Percentiles rank a stretch among this genome's conserved stretches.
These are phyloP conservation scores for Eugenia klotzschiana DNA, from an alignment of 441 rosid species.

Conservation along the genomic window DNA sequence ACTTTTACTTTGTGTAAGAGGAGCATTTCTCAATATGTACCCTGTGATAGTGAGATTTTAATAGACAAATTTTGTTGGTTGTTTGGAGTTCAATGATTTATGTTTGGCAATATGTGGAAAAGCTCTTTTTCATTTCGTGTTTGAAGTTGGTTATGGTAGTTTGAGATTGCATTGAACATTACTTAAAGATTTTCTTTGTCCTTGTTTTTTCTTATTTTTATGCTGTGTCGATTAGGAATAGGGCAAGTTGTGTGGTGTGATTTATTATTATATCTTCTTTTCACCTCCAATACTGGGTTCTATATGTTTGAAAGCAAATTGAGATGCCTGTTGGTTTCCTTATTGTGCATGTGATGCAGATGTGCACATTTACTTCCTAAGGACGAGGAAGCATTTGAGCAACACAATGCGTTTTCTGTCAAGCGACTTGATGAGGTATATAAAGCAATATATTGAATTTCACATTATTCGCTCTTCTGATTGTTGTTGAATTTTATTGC, in stretches of 20 bases:
- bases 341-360: slow-evolving; percentile 24
- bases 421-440: slow-evolving; percentile 92
- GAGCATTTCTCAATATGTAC: not conserved
- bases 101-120: not conserved
- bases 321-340: not conserved
- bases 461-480: not conserved
- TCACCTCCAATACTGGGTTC: not conserved
- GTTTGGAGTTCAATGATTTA: not conserved
- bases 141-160: not conserved
- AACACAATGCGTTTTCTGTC: slow-evolving; percentile 51
- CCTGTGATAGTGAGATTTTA: not conserved
- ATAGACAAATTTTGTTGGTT: not conserved
- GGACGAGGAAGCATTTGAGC: slow-evolving; percentile 85
- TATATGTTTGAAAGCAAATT: not conserved
- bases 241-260: not conserved
- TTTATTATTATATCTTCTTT: not conserved
- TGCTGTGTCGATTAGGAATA: not conserved
- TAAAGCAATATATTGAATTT: not conserved
- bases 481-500: not conserved
- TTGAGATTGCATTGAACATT: not conserved
- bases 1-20: not conserved
- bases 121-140: not conserved
- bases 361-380: slow-evolving; percentile 90
- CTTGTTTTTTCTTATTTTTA: not conserved
- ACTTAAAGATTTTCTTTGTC: not conserved